These are phyloP conservation scores for Fusarium austroafricanum DNA, from an alignment of 2,329 filamentous ascomycete species.

Conservation along the genomic window DNA sequence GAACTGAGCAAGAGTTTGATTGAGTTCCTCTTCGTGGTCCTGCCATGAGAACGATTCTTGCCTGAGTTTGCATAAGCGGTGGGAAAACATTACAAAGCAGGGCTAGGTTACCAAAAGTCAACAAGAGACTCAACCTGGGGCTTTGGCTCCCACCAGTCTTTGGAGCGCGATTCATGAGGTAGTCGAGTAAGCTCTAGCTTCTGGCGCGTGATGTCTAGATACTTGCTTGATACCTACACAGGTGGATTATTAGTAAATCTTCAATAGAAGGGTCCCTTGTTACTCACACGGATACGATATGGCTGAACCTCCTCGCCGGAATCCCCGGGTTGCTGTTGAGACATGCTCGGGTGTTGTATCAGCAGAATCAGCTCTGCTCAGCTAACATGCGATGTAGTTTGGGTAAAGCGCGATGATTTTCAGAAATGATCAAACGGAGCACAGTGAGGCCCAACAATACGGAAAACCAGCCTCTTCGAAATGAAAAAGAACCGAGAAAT, in stretches of 20 bases:
- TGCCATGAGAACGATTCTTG: conserved; percentile 75
- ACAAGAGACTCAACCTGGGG: conserved; percentile 71
- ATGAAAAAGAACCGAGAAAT: conserved; percentile 26
- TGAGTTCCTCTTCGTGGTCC: conserved; percentile 67
- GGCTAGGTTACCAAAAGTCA: conserved; percentile 68
- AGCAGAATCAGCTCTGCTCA: conserved; percentile 5
- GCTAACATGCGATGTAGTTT: not conserved
- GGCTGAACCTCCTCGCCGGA: conserved; percentile 61
- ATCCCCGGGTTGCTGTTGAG: conserved; percentile 38
- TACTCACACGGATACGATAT: conserved; percentile 68
- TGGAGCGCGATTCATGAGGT: conserved; percentile 67
- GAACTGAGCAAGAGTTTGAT: conserved; percentile 71
- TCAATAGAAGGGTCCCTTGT: not conserved
- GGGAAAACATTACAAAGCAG: not conserved
- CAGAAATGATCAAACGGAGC: not conserved
- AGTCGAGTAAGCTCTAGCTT: conserved; percentile 75
- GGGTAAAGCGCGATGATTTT: not conserved
- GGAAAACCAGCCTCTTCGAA: conserved; percentile 12
- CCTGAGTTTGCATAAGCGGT: conserved; percentile 54
- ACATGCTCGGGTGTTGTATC: conserved; percentile 11
- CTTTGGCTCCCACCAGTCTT: conserved; percentile 70
- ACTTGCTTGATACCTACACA: conserved; percentile 71
- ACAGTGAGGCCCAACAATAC: conserved; percentile 1
- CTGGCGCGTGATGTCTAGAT: conserved; percentile 73
- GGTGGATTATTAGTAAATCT: conserved; percentile 43